Evolutionary conservation across 116 monocot species (phyloP).

Genomic region (Dioscorea cayenensis): DNA sequence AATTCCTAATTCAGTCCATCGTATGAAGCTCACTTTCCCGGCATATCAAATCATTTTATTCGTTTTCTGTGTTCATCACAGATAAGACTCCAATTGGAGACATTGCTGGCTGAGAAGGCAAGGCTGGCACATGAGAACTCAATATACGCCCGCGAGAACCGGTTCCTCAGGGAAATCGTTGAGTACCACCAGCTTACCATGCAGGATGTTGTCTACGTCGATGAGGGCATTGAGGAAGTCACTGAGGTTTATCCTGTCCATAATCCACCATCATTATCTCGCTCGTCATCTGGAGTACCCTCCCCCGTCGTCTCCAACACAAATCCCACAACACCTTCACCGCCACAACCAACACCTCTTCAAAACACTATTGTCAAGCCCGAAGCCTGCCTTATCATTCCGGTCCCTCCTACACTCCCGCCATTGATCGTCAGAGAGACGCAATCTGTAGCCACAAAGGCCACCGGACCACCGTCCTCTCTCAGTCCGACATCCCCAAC

Average conservation of each 20-base stretch:
- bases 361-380: not conserved
- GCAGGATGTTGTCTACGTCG: slow-evolving; percentile 51
- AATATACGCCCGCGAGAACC: slow-evolving; percentile 62
- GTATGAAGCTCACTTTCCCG: no score
- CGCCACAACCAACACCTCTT: not conserved
- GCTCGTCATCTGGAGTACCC: not conserved
- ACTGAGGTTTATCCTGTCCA: slow-evolving; percentile 27
- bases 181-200: slow-evolving; percentile 82
- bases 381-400: slow-evolving; percentile 5
- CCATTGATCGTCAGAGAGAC: not conserved
- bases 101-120: slow-evolving; percentile 70
- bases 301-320: slow-evolving; percentile 10
- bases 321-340: not conserved
- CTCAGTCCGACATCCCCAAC: not conserved
- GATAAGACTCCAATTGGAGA: slow-evolving; percentile 78
- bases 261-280: slow-evolving; percentile 1
- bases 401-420: not conserved
- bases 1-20: no score
- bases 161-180: slow-evolving; percentile 81
- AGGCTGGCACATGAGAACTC: slow-evolving; percentile 76
- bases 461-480: not conserved
- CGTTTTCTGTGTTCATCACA: slow-evolving; percentile 2
- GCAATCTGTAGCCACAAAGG: not conserved
- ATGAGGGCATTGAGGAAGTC: slow-evolving; percentile 58
- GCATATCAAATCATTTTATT: no score